These are phyloP conservation scores for Salvia hispanica DNA, from an alignment of 257 asterid species.

Conservation along the genomic window DNA sequence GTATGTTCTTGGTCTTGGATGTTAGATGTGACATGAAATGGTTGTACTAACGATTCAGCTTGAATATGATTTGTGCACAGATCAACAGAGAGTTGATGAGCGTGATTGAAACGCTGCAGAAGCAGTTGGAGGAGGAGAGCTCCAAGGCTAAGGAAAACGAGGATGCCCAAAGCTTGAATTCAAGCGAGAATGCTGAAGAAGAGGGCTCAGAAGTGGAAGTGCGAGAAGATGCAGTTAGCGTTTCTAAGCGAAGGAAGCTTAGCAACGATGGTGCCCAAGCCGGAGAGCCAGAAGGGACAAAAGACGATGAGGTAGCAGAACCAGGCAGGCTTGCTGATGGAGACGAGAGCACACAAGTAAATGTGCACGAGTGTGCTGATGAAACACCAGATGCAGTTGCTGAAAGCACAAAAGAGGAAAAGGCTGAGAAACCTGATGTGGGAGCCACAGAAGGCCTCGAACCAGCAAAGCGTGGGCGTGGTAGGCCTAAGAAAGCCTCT, in stretches of 20 bases:
- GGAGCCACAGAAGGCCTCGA: conserved; percentile 6
- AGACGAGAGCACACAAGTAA: neutral
- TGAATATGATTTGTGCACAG: too few relatives aligned
- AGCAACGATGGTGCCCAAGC: neutral
- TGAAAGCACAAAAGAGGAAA: conserved; percentile 34
- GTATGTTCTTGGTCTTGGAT: too few relatives aligned
- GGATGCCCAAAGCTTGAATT: conserved; percentile 33
- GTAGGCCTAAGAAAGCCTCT: conserved; percentile 31
- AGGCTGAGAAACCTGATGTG: conserved; percentile 33
- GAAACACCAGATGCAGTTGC: conserved; percentile 31
- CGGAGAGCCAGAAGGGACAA: conserved; percentile 1
- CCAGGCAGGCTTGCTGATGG: conserved; percentile 1
- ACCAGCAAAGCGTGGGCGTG: conserved; percentile 6
- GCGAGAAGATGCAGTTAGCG: conserved; percentile 24
- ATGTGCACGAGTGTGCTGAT: neutral
- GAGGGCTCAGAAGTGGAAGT: conserved; percentile 17
- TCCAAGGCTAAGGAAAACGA: conserved; percentile 38
- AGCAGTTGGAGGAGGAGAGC: conserved; percentile 59
- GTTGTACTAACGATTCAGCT: too few relatives aligned
- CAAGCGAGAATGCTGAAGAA: conserved; percentile 32
- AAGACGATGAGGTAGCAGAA: conserved; percentile 2
- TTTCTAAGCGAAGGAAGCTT: conserved; percentile 38
- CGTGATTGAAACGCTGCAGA: conserved; percentile 65
- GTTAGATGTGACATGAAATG: too few relatives aligned
- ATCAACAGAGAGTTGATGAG: conserved; percentile 81